Base-by-base conservation (phyloP, 768 basidiomycete genomes). In the Panaeolus cyanescens region DNA sequence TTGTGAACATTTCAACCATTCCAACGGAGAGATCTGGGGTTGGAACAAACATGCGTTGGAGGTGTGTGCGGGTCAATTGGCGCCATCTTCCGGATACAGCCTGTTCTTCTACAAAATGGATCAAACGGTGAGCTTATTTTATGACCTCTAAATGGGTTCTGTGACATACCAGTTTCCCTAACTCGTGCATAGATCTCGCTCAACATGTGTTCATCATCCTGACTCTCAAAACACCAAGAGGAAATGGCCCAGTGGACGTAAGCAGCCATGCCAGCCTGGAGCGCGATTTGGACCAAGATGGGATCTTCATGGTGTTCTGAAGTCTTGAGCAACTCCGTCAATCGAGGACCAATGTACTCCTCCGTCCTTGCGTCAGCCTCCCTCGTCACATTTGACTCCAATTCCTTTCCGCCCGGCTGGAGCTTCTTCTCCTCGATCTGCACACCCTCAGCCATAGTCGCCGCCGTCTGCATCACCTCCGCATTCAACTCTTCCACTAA, bases 21-120 rank as follows among this genome's bases (percentile, higher is more conserved):
- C 70, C 69, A 20, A 65, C 39, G 5, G 67, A 60, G 12, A 74
- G 59, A 59, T 79, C 78, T 5, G 70, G 68, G 19, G 75, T 73
- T n/a, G 72, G 73, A 2, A 75, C 62, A 19, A 78, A 69, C 73
- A 75, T 75, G 39, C 71, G 72, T 59, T 75, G 75, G 19, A 80
- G 76, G 56, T 85, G 81, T 28, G 73, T 71, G 55, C 81, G 75
- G 28, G 85, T 86, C 63, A 87, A 62, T 25, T 84, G 79, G 59
- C 85, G 79, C 85, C 85, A 87, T 28, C 80, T 75, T 54, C 84
- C 85, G 15, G 84, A 79, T 30, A 83, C 77, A 1, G 80, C 75
- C 68, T 84, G 84, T 28, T 77, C 75, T 66, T 86, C 85, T 83
- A 56, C 5, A 20, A 13, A 56, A 30, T 50, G 39, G 17, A 34